phyloP scores from a whole-genome alignment of 176 grass and related monocot species.

The Bolboschoenus planiculmis region DNA sequence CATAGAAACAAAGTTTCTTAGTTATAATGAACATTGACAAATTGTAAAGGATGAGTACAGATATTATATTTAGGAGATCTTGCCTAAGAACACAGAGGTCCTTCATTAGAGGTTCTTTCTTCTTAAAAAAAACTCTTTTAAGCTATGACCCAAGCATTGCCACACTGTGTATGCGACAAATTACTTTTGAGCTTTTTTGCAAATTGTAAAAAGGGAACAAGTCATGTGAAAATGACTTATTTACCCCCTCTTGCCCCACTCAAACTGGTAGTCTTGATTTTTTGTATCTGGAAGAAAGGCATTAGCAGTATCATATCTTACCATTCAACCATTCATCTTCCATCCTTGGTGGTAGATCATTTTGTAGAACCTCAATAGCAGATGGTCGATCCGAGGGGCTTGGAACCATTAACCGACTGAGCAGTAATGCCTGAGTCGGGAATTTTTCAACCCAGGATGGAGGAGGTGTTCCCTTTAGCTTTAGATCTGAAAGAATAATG shows the following conservation, averaged over 20 bases:
- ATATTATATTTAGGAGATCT: neutral
- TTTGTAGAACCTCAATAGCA: slow-evolving; percentile 80
- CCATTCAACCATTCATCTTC: slow-evolving; percentile 97
- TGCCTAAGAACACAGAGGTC: neutral
- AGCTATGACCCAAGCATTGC: neutral
- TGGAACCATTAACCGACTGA: slow-evolving; percentile 50
- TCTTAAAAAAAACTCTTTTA: neutral
- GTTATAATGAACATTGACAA: neutral
- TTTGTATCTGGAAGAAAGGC: neutral
- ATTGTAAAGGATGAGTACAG: neutral
- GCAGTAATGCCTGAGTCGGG: slow-evolving; percentile 49
- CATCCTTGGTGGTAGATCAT: slow-evolving; percentile 82
- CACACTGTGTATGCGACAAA: neutral
- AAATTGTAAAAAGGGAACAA: neutral
- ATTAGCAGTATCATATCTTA: slow-evolving; percentile 28
- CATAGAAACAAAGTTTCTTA: neutral
- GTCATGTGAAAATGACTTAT: neutral
- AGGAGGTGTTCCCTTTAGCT: slow-evolving; percentile 65
- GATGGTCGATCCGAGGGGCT: slow-evolving; percentile 88
- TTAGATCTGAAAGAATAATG: slow-evolving; percentile 93
- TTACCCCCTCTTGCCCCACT: neutral
- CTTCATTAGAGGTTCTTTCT: neutral
- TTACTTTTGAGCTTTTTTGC: neutral
- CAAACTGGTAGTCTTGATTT: neutral
- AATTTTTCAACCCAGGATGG: slow-evolving; percentile 56